These are phyloP conservation scores for Chaetomium tenue DNA, from an alignment of 495 filamentous ascomycete genomes.

Conservation along the genomic window DNA sequence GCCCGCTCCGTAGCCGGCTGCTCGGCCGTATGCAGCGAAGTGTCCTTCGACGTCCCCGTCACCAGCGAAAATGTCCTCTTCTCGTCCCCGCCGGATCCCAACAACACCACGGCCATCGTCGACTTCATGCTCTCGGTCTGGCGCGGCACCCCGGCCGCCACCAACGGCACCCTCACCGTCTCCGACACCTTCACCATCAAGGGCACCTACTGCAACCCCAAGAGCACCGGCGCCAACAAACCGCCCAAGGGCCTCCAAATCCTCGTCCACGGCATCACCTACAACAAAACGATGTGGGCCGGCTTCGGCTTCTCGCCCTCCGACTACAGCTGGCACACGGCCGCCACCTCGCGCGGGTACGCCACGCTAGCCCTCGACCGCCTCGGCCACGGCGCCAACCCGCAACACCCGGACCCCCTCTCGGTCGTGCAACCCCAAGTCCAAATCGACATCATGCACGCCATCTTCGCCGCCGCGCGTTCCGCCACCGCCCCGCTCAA, in stretches of 20 bases:
- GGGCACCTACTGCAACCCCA: conserved; percentile 18
- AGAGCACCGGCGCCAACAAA: background rate
- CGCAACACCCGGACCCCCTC: conserved; percentile 17
- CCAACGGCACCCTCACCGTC: conserved; percentile 15
- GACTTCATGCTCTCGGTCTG: conserved; percentile 3
- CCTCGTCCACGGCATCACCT: conserved; percentile 30
- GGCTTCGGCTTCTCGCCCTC: conserved; percentile 13
- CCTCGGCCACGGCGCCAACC: conserved; percentile 27
- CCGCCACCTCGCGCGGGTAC: conserved; percentile 20
- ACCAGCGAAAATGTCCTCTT: conserved; percentile 5
- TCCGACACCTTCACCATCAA: conserved; percentile 18
- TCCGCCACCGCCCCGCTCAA: conserved; percentile 1
- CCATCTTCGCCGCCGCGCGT: conserved; percentile 39
- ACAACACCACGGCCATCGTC: conserved; percentile 8
- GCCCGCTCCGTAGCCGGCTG: background rate
- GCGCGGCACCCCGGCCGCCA: background rate
- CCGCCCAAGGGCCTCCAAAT: conserved; percentile 18
- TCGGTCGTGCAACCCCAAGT: conserved; percentile 17
- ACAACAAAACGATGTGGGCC: conserved; percentile 25
- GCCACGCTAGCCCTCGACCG: conserved; percentile 29
- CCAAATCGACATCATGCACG: conserved; percentile 18
- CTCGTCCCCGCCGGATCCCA: conserved; percentile 12
- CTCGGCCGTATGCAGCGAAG: background rate
- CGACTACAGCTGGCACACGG: conserved; percentile 21
- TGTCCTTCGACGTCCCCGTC: conserved; percentile 16